phyloP scores from a whole-genome alignment of 495 filamentous ascomycete species.

The Halenospora varia region DNA sequence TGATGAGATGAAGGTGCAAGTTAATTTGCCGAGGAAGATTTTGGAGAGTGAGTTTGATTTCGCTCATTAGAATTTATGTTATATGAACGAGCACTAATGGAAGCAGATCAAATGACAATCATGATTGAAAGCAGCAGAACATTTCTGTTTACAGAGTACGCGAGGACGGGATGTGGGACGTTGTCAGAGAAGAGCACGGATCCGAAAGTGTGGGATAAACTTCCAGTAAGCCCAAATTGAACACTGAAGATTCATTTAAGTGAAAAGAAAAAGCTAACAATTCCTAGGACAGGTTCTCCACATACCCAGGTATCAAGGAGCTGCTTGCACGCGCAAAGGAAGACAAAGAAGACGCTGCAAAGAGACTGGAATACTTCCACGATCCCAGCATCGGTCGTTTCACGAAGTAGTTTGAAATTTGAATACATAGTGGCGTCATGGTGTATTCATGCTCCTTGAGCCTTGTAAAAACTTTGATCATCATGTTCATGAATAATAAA shows the following conservation, averaged over 20 bases:
- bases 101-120: slow-evolving; percentile 42
- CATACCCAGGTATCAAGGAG: slow-evolving; percentile 34
- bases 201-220: slow-evolving; percentile 50
- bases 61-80: too few species aligned
- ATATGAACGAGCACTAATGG: too few species aligned
- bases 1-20: slow-evolving; percentile 34
- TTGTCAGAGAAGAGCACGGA: slow-evolving; percentile 43
- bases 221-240: slow-evolving; percentile 43
- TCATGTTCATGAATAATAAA: too few species aligned
- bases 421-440: not conserved
- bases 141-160: slow-evolving; percentile 40
- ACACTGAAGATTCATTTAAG: too few species aligned
- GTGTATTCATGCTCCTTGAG: not conserved
- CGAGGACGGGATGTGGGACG: slow-evolving; percentile 44
- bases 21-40: slow-evolving; percentile 34
- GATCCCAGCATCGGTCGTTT: slow-evolving; percentile 18
- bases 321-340: slow-evolving; percentile 31
- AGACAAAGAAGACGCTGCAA: slow-evolving; percentile 29
- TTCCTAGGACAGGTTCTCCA: slow-evolving; percentile 33
- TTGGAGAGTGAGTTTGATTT: slow-evolving; percentile 38
- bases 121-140: slow-evolving; percentile 50
- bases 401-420: not conserved
- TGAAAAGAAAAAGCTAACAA: too few species aligned
- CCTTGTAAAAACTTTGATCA: not conserved
- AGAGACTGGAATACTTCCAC: slow-evolving; percentile 29